Evolutionary conservation across 495 filamentous ascomycete genomes (phyloP).

Genomic region (Rostrohypoxylon terebratum): DNA sequence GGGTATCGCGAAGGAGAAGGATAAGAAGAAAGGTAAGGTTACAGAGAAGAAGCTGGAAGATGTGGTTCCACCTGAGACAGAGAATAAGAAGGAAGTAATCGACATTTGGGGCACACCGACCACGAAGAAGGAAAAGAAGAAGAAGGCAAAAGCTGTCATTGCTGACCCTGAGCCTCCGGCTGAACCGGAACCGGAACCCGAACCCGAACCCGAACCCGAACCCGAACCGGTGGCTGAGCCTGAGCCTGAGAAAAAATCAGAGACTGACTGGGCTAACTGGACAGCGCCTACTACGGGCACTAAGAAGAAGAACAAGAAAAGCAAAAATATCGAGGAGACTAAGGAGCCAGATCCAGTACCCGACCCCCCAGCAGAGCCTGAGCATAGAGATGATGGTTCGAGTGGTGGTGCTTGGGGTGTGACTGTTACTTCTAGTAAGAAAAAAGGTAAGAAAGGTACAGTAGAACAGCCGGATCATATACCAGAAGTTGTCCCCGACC

Average conservation of each 20-base stretch:
- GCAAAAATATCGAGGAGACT: constrained; percentile 21
- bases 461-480: constrained; percentile 26
- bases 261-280: constrained; percentile 20
- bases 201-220: constrained; percentile 46
- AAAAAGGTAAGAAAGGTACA: constrained; percentile 41
- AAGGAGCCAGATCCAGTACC: constrained; percentile 29
- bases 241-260: constrained; percentile 40
- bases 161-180: constrained; percentile 23
- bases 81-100: constrained; percentile 41
- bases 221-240: constrained; percentile 26
- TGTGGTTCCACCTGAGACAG: constrained; percentile 28
- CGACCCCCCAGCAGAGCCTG: constrained; percentile 33
- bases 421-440: constrained; percentile 1
- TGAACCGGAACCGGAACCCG: constrained; percentile 32
- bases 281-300: background rate
- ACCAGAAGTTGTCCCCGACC: constrained; percentile 27
- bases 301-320: constrained; percentile 42
- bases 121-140: constrained; percentile 42
- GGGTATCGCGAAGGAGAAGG: constrained; percentile 26
- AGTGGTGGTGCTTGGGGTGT: constrained; percentile 1
- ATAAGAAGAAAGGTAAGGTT: constrained; percentile 39
- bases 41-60: constrained; percentile 22
- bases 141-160: constrained; percentile 33
- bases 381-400: constrained; percentile 31
- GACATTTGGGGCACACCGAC: constrained; percentile 30